Percentiles rank a stretch among this genome's conserved stretches.
Evolutionary conservation across 2,329 filamentous ascomycete genomes (phyloP).

Genomic region (Truncatella angustata): DNA sequence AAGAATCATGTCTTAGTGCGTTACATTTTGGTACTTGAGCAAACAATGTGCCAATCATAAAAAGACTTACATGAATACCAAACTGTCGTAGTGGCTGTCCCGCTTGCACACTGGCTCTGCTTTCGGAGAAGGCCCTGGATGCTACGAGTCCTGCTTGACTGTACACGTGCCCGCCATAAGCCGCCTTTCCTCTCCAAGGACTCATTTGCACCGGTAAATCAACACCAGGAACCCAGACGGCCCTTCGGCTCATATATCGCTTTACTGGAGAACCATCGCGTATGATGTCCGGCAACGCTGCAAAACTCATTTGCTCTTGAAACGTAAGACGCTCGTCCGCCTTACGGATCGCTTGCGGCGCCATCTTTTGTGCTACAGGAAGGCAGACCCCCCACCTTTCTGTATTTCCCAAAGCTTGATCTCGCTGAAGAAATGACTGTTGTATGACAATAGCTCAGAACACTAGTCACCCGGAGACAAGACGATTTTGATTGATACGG

Average conservation of each 20-base stretch:
- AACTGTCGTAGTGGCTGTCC: constrained; percentile 18
- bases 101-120: constrained; percentile 16
- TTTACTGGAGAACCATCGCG: constrained; percentile 16
- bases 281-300: constrained; percentile 23
- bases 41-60: neutral
- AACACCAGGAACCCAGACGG: constrained; percentile 29
- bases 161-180: constrained; percentile 45
- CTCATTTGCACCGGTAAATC: constrained; percentile 24
- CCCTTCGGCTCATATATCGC: constrained; percentile 34
- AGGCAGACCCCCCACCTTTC: neutral
- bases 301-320: constrained; percentile 34
- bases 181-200: constrained; percentile 16
- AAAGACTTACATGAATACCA: constrained; percentile 39
- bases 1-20: no score
- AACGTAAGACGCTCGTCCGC: constrained; percentile 26
- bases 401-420: no score
- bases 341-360: neutral
- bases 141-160: constrained; percentile 39
- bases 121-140: constrained; percentile 30
- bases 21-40: constrained; percentile 9
- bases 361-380: neutral
- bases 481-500: no score
- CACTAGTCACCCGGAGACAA: no score
- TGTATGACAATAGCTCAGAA: no score
- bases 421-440: no score